These are phyloP conservation scores for Luffa acutangula DNA, from an alignment of 306 rosid species.

Conservation along the genomic window DNA sequence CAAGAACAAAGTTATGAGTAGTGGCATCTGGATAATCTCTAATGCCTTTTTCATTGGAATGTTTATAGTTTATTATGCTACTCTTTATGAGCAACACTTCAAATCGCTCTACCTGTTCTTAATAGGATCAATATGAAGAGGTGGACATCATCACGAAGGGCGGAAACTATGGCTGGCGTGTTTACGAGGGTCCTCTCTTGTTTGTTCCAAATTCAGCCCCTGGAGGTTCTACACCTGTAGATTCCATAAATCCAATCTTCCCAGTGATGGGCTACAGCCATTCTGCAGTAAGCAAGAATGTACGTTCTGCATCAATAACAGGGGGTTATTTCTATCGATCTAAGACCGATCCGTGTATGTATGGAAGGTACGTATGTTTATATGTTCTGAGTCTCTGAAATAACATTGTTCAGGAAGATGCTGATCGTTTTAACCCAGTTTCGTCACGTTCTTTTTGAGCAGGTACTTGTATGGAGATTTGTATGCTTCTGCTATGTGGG, in stretches of 20 bases:
- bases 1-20: background rate
- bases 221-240: slow-evolving; percentile 43
- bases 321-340: slow-evolving; percentile 91
- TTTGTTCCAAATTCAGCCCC: slow-evolving; percentile 31
- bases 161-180: slow-evolving; percentile 94
- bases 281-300: slow-evolving; percentile 51
- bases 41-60: background rate
- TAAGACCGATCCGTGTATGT: slow-evolving; percentile 78
- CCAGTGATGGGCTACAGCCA: slow-evolving; percentile 82
- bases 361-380: slow-evolving; percentile 51
- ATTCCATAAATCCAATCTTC: slow-evolving; percentile 43
- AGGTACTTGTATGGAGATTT: slow-evolving; percentile 82
- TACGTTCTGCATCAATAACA: slow-evolving; percentile 75
- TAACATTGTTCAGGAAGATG: background rate
- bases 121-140: slow-evolving; percentile 80
- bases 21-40: background rate
- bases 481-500: slow-evolving; percentile 69
- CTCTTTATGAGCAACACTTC: background rate
- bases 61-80: background rate
- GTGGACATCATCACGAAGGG: slow-evolving; percentile 87
- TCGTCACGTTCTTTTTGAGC: background rate
- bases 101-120: background rate
- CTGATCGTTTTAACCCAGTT: background rate
- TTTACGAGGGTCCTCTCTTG: slow-evolving; percentile 59
- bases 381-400: background rate